phyloP scores from a whole-genome alignment of 768 basidiomycete genomes.

The Tubosaeta sp. region DNA sequence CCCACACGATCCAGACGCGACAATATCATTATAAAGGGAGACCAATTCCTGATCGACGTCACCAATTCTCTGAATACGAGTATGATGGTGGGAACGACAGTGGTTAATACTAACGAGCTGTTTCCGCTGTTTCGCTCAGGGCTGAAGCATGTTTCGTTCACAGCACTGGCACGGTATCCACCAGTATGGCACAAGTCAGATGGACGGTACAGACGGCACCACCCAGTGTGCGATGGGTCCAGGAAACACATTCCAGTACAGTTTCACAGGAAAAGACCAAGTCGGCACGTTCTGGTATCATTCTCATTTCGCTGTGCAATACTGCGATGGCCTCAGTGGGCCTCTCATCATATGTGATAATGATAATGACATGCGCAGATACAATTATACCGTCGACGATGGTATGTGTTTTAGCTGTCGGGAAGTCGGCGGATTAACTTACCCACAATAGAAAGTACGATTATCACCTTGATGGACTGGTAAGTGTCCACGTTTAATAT shows the following conservation, averaged over 20 bases:
- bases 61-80: conserved; percentile 11
- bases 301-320: conserved; percentile 17
- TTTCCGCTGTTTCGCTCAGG: no score
- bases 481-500: not conserved
- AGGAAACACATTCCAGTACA: conserved; percentile 32
- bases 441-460: not conserved
- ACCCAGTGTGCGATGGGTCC: conserved; percentile 40
- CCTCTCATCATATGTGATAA: conserved; percentile 42
- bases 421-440: not conserved
- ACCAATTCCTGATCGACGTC: conserved; percentile 16
- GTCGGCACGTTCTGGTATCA: conserved; percentile 40
- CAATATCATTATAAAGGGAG: conserved; percentile 5
- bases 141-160: conserved; percentile 3
- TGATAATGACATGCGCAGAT: conserved; percentile 12
- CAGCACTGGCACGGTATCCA: conserved; percentile 29
- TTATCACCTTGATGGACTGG: conserved; percentile 31
- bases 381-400: conserved; percentile 19
- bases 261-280: conserved; percentile 30
- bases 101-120: conserved; percentile 14
- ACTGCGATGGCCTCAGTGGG: conserved; percentile 44
- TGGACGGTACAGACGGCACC: conserved; percentile 34
- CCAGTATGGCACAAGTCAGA: conserved; percentile 18
- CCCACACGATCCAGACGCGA: not conserved
- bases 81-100: conserved; percentile 18
- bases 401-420: conserved; percentile 8